Base-by-base conservation (phyloP, 306 rosid genomes). In the Cicer arietinum region DNA sequence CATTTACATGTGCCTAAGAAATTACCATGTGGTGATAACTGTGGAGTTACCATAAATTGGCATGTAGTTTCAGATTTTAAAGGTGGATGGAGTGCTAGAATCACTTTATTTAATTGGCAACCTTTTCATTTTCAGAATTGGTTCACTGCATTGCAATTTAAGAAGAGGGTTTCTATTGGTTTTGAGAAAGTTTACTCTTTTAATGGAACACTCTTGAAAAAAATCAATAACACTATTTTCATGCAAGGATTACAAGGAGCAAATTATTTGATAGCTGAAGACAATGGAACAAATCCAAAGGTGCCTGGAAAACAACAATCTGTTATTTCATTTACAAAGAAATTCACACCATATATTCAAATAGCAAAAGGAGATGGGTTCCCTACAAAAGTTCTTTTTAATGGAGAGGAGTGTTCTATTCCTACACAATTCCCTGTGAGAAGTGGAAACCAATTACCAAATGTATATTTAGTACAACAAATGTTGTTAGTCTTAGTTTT, bases 271-370 rank as follows among this genome's bases (percentile, higher is more conserved):
- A 10, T 85, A 16, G 68, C 6, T 10, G 4, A 14, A n/a, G 68
- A 81, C 45, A 81, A 81, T 44, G 14, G 0, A 7, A 10, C 88
- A 1, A 78, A 81, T 9, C 87, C 87, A 0, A 79, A 70, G 62
- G 87, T 87, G n/a, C 90, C 96, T 0, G 96, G 94, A 6, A 89
- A 87, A 78, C 89, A 83, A 56, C 96, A 91, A 50, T 85, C 92
- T 16, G 78, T 86, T n/a, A 56, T 91, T 22, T 84, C 94, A 11
- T 89, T 89, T 53, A 75, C 78, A 0, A 89, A 91, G 84, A 83
- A 71, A 35, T 6, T 1, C 10, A 30, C 60, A 6, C 77, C 77
- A 0, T 2, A 3, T 2, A 69, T 81, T 6, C 5, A 13, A 18
- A 69, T 81, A 43, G 45, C 73, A 8, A 69, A 62, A 52, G 89